Evolutionary conservation across 2,329 filamentous ascomycete species (phyloP).

Genomic region (Fusarium sororula): DNA sequence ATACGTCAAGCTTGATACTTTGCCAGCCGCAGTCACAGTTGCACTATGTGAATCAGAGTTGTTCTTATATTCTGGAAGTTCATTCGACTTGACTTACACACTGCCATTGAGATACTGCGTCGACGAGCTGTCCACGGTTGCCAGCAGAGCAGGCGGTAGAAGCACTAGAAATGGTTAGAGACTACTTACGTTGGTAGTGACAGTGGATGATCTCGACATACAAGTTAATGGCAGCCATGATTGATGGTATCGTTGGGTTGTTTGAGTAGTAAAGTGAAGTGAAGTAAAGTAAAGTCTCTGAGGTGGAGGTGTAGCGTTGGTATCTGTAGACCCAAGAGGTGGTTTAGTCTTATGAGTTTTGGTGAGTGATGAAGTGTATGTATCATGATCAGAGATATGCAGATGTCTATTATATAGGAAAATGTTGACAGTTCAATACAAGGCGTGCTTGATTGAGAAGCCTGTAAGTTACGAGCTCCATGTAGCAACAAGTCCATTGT

Average conservation of each 20-base stretch:
- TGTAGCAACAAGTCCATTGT: neutral
- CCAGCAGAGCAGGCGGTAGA: neutral
- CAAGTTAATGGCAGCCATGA: constrained; percentile 5
- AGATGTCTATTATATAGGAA: neutral
- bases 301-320: neutral
- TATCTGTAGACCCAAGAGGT: neutral
- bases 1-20: no score
- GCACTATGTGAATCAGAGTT: neutral
- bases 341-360: neutral
- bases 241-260: neutral
- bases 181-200: neutral
- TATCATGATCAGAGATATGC: neutral
- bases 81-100: neutral
- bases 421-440: neutral
- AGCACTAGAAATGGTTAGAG: neutral
- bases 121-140: neutral
- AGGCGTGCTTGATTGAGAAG: neutral
- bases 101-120: neutral
- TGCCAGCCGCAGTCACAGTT: constrained; percentile 1
- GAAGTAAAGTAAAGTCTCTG: no score
- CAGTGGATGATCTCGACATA: neutral
- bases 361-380: neutral
- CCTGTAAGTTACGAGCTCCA: neutral
- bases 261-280: neutral
- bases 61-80: no score